Evolutionary conservation across 169 alveolate species (phyloP), one percentile per base, ranked within the genome.

Genomic region (Theileria luwenshuni): DNA sequence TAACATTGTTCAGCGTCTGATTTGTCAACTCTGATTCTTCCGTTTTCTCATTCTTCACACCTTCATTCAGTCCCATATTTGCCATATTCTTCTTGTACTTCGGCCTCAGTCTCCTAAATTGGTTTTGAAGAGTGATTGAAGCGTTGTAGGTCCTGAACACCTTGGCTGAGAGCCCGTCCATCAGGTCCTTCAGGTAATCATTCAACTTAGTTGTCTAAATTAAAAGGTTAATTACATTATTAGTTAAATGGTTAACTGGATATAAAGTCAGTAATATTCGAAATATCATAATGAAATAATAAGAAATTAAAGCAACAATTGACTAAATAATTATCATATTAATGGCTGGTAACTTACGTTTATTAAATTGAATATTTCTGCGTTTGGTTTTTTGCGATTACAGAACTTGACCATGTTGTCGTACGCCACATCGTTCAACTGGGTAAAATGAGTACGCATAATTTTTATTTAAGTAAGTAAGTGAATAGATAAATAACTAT

Each of bases 71-170:
- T 38, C 45, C 45, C 6, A 28, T 13, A 6, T 33, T 56, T 17
- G 28, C 15, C 21, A 56, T n/a, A 25, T 52, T 68, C 32, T 38
- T 47, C 43, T 51, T 54, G 15, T 65, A 30, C 47, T 49, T 68
- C 12, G 61, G 27, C 33, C 61, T 69, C 23, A 83, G 69, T 35
- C 83, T 25, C 42, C 69, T 92, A 60, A 98, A 90, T 80, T 95
- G 95, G 59, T 92, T 85, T 87, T 98, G 95, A 52, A 98, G 87
- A 7, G 99, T 97, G 65, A 95, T 91, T 32, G 99, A 96, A 33
- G 99, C 99, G 86, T 98, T 98, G 90, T 96, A 98, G 25, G 99
- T 98, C 83, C 99, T 96, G 83, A 98, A 98, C 17, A 98, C 99
- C 91, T 98, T 98, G 0, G 99, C 99, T 19, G 99, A 92, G 49